Base-by-base conservation (phyloP, 192 early-diverging fungal species). In the Backusella tarrabulga region DNA sequence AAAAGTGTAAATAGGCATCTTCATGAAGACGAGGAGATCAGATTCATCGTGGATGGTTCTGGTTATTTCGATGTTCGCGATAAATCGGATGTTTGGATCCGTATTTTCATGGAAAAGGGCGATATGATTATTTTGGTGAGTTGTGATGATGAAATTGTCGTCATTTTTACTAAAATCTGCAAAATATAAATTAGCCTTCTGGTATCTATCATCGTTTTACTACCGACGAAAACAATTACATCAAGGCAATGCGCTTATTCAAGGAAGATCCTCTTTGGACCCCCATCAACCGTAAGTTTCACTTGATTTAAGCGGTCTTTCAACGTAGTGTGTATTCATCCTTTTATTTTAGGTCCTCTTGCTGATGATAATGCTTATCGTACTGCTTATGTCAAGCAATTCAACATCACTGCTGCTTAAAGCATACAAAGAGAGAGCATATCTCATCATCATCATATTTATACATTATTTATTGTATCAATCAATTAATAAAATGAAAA, bases 181-280 rank as follows among this genome's bases (percentile, higher is more conserved):
- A 44, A 44, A 34, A 3, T 12, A 52, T 66, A 12, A 77, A 21
- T 2, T 79, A 93, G 86, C 97, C 97, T 1, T 93, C 95, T 26
- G 97, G 96, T 46, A 95, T 96, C 78, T 99, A 97, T 80, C 97
- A 99, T 81, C 92, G 97, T 67, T 99, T 99, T 80, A 98, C 94
- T 15, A 85, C 95, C 26, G 97, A 99, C 82, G 85, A 88, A 14
- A 89, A 83, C 74, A 92, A 99, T 85, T 95, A 95, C 80, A 87
- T 98, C 72, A 91, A 92, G 71, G 93, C 94, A 11, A 95, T 96
- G 91, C 90, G 97, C 21, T 75, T 93, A 52, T 93, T 95, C 80
- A 92, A 93, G 75, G 92, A 94, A 46, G 93, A 93, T 17, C 94
- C 94, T 67, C 88, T 92, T 78, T 95, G 94, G 94, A 93, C 88